A percentile compares a stretch with the other conserved stretches of the same genome.
phyloP scores from a whole-genome alignment of 306 rosid species.

The Vigna hirtella region DNA sequence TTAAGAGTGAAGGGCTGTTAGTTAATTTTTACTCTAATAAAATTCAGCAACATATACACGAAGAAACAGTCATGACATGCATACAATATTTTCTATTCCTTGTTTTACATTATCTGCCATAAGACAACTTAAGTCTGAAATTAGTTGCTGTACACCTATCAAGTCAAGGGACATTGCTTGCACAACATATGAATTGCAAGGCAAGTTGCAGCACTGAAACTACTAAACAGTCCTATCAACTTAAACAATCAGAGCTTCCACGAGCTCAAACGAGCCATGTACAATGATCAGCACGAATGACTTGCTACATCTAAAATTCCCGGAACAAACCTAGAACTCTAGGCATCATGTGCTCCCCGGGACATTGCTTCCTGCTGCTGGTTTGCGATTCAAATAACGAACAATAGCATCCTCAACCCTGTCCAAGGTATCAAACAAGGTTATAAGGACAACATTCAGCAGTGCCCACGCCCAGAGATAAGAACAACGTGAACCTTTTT shows the following conservation, averaged over 20 bases:
- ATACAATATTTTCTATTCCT: neutral
- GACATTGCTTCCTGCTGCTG: slow-evolving; percentile 1
- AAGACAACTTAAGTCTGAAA: slow-evolving; percentile 6
- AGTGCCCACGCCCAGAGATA: neutral
- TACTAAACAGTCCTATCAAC: slow-evolving; percentile 41
- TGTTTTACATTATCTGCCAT: neutral
- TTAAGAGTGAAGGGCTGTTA: neutral
- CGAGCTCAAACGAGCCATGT: neutral
- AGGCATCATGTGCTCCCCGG: slow-evolving; percentile 11
- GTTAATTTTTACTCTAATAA: neutral
- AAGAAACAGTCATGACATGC: neutral
- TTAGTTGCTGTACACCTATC: slow-evolving; percentile 5
- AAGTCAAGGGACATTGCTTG: neutral
- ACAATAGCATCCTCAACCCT: slow-evolving; percentile 34
- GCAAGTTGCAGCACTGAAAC: neutral
- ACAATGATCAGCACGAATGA: slow-evolving; percentile 29
- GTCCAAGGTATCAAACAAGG: neutral
- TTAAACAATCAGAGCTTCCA: slow-evolving; percentile 43
- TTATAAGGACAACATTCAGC: neutral
- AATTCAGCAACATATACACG: neutral
- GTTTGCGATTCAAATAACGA: slow-evolving; percentile 25
- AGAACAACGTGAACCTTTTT: neutral
- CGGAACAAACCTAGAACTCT: neutral
- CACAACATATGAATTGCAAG: slow-evolving; percentile 1
- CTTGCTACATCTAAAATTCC: slow-evolving; percentile 13